These are phyloP conservation scores for Calonectria pseudoreteaudii DNA, from an alignment of 2,329 filamentous ascomycete genomes.

Conservation along the genomic window DNA sequence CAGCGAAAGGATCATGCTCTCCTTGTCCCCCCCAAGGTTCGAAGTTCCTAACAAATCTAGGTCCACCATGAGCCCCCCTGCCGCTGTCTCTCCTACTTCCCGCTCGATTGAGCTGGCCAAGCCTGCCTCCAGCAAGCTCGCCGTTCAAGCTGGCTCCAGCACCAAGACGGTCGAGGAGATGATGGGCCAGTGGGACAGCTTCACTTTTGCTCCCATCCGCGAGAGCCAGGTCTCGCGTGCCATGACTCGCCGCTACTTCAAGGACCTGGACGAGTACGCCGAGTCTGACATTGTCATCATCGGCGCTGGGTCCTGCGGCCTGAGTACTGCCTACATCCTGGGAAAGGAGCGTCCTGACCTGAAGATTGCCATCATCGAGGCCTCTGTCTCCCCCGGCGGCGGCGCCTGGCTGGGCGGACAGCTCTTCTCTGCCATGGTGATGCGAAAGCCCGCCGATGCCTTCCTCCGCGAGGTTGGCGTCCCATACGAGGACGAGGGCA, in stretches of 20 bases:
- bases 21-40: conserved; percentile 55
- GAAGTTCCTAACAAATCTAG: conserved; percentile 46
- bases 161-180: conserved; percentile 57
- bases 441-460: conserved; percentile 90
- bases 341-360: conserved; percentile 87
- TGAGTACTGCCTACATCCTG: conserved; percentile 86
- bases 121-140: conserved; percentile 56
- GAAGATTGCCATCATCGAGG: conserved; percentile 92
- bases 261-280: conserved; percentile 88
- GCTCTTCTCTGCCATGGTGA: conserved; percentile 94
- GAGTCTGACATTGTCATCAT: conserved; percentile 96
- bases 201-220: conserved; percentile 87
- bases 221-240: conserved; percentile 93
- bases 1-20: conserved; percentile 99
- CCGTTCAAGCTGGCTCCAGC: conserved; percentile 32
- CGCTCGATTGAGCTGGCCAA: conserved; percentile 57
- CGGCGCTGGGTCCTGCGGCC: conserved; percentile 88
- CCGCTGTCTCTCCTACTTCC: conserved; percentile 72
- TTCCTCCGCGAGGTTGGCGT: conserved; percentile 87
- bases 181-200: conserved; percentile 82
- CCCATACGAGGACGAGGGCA: conserved; percentile 87
- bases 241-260: conserved; percentile 94
- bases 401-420: conserved; percentile 95
- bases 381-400: conserved; percentile 86
- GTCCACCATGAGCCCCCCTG: conserved; percentile 76